phyloP scores from a whole-genome alignment of 768 basidiomycete species.

The Serendipita sp. region DNA sequence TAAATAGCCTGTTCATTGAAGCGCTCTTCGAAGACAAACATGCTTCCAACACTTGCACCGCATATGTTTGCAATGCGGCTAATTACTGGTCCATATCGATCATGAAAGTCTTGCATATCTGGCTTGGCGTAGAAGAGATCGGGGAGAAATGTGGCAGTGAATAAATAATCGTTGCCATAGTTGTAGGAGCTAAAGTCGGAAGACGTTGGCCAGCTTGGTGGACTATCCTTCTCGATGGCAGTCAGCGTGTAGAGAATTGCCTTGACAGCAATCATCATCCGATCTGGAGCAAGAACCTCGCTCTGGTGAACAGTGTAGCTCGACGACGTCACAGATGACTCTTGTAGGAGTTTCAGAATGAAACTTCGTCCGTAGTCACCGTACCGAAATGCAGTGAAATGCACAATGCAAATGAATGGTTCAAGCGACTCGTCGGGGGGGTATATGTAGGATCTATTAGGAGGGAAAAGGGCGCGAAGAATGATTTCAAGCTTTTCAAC shows the following conservation, averaged over 20 bases:
- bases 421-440: slow-evolving; percentile 64
- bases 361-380: slow-evolving; percentile 74
- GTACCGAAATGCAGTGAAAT: slow-evolving; percentile 70
- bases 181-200: slow-evolving; percentile 43
- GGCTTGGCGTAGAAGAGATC: slow-evolving; percentile 39
- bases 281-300: slow-evolving; percentile 38
- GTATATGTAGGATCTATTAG: slow-evolving; percentile 40
- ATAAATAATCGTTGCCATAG: slow-evolving; percentile 47
- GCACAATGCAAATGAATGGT: slow-evolving; percentile 58
- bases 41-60: slow-evolving; percentile 46
- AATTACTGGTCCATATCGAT: slow-evolving; percentile 42
- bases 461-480: slow-evolving; percentile 64
- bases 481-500: slow-evolving; percentile 61
- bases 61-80: slow-evolving; percentile 41
- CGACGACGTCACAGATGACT: slow-evolving; percentile 27
- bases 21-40: slow-evolving; percentile 77
- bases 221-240: slow-evolving; percentile 53
- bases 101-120: slow-evolving; percentile 56
- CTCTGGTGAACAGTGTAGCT: slow-evolving; percentile 23
- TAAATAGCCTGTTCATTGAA: slow-evolving; percentile 24
- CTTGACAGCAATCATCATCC: slow-evolving; percentile 56
- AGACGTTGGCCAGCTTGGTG: slow-evolving; percentile 65
- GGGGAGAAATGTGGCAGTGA: slow-evolving; percentile 48
- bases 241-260: slow-evolving; percentile 61
- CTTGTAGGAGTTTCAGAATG: slow-evolving; percentile 66